These are phyloP conservation scores for Mariannaea elegans DNA, from an alignment of 2,329 filamentous ascomycete genomes.

Conservation along the genomic window DNA sequence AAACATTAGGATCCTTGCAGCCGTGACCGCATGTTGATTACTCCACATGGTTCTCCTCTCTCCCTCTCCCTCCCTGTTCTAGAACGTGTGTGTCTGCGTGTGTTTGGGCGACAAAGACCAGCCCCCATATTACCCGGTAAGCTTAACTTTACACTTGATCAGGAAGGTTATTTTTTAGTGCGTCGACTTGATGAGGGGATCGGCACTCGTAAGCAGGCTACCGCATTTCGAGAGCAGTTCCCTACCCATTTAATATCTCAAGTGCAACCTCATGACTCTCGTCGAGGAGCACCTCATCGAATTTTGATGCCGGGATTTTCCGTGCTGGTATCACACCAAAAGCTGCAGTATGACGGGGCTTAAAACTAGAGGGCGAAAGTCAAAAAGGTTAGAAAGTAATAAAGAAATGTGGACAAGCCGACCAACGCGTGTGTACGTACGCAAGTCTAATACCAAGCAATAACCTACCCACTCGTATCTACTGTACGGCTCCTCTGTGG, in stretches of 20 bases:
- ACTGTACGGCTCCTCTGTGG: background rate
- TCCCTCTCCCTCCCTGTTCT: too few species aligned
- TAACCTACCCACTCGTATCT: background rate
- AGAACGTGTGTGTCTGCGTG: too few species aligned
- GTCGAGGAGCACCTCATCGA: background rate
- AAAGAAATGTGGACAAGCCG: too few species aligned
- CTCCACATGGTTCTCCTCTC: too few species aligned
- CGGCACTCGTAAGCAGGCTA: conserved; percentile 1
- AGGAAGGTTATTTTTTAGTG: conserved; percentile 14
- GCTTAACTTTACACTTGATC: conserved; percentile 20
- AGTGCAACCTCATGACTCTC: conserved; percentile 16
- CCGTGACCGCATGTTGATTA: background rate
- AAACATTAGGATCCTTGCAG: conserved; percentile 14
- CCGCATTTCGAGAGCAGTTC: too few species aligned
- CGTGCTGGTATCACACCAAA: conserved; percentile 7
- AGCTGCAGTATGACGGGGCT: too few species aligned
- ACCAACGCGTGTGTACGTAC: background rate
- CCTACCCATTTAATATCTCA: background rate
- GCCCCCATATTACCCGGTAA: conserved; percentile 5
- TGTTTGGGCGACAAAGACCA: too few species aligned
- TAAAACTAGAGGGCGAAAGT: too few species aligned
- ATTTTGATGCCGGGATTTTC: conserved; percentile 28
- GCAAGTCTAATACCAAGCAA: too few species aligned
- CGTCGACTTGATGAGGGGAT: background rate
- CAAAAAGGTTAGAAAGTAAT: too few species aligned